Percentiles rank a stretch among this genome's conserved stretches.
These are phyloP conservation scores for Blastomyces silverae DNA, from an alignment of 2,329 filamentous ascomycete species.

Conservation along the genomic window DNA sequence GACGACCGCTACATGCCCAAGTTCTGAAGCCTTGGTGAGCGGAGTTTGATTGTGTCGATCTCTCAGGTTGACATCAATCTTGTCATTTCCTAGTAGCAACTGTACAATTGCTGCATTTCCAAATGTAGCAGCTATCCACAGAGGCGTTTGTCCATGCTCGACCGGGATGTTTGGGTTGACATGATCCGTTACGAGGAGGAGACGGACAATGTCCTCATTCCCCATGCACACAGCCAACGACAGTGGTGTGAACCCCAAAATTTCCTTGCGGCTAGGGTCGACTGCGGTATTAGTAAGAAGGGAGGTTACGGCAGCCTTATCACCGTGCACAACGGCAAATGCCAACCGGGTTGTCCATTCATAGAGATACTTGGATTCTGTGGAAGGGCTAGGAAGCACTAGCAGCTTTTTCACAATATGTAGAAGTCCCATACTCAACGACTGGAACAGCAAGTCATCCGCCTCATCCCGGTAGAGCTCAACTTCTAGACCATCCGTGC, in stretches of 20 bases:
- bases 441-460: neutral
- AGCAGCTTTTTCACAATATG: neutral
- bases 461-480: neutral
- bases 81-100: neutral
- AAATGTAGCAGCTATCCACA: neutral
- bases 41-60: neutral
- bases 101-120: neutral
- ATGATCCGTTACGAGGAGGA: neutral
- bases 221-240: neutral
- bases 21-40: neutral
- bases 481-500: neutral
- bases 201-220: neutral
- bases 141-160: neutral
- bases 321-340: neutral
- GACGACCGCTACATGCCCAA: neutral
- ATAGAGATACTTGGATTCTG: neutral
- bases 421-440: neutral
- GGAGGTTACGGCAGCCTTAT: neutral
- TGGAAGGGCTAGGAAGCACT: neutral
- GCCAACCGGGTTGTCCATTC: neutral
- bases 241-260: neutral
- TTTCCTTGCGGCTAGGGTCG: neutral
- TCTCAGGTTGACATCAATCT: neutral
- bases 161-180: neutral
- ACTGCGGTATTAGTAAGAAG: neutral